These are phyloP conservation scores for Nemania sp. DNA, from an alignment of 2,329 filamentous ascomycete genomes.

Conservation along the genomic window DNA sequence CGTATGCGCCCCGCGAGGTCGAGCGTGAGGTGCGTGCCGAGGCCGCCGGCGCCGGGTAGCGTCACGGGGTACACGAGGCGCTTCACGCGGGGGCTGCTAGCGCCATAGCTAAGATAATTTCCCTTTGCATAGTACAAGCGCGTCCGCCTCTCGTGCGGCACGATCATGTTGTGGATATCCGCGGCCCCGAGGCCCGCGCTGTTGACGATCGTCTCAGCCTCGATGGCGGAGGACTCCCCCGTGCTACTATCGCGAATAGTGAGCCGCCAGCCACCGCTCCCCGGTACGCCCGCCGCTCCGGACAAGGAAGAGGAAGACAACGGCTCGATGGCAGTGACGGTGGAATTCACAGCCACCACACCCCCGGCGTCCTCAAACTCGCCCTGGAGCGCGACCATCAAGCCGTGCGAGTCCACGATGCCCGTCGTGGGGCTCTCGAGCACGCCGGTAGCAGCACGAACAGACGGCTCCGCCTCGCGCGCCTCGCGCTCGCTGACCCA, in stretches of 20 bases:
- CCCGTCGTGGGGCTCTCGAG: slow-evolving; percentile 89
- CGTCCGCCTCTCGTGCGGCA: slow-evolving; percentile 62
- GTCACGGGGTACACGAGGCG: slow-evolving; percentile 92
- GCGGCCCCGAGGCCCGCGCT: slow-evolving; percentile 85
- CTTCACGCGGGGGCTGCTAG: slow-evolving; percentile 70
- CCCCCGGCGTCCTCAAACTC: slow-evolving; percentile 83
- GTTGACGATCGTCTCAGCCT: slow-evolving; percentile 83
- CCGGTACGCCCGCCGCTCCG: slow-evolving; percentile 49
- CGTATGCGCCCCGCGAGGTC: slow-evolving; percentile 86
- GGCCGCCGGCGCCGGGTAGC: slow-evolving; percentile 80
- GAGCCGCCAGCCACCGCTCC: slow-evolving; percentile 76
- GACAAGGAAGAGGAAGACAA: slow-evolving; percentile 44
- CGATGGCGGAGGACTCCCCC: slow-evolving; percentile 68
- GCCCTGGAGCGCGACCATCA: slow-evolving; percentile 85
- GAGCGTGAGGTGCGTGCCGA: slow-evolving; percentile 94
- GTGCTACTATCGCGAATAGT: slow-evolving; percentile 60
- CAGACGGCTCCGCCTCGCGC: slow-evolving; percentile 75
- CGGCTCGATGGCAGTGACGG: slow-evolving; percentile 71
- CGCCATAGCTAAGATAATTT: slow-evolving; percentile 89
- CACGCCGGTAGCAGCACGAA: slow-evolving; percentile 77
- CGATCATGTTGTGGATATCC: slow-evolving; percentile 77
- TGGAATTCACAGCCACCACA: slow-evolving; percentile 75
- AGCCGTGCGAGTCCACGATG: slow-evolving; percentile 86
- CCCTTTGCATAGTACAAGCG: slow-evolving; percentile 89
- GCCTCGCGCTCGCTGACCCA: slow-evolving; percentile 77